Conservation (phyloP, 78 protist species). For the Pigoraptor vietnamica region DNA sequence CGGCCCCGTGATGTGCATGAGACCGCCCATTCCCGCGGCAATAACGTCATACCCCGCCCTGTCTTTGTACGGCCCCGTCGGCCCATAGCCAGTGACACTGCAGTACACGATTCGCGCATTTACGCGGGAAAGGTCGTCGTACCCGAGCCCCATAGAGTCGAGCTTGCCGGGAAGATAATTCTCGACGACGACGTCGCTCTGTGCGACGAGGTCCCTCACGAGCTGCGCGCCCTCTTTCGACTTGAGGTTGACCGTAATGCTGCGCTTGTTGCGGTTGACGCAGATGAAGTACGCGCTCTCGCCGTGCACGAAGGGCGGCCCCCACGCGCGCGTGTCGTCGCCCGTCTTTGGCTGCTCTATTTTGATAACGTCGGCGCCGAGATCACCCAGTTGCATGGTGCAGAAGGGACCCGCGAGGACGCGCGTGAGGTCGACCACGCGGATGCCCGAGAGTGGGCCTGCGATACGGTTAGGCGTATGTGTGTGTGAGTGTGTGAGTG, state of each 20-base stretch:
- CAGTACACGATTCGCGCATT: constrained; percentile 41
- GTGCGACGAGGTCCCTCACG: background rate
- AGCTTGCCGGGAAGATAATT: constrained; percentile 45
- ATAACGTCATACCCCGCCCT: constrained; percentile 50
- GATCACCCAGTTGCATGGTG: background rate
- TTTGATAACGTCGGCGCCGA: constrained; percentile 54
- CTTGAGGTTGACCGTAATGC: background rate
- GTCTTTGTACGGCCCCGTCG: constrained; percentile 25
- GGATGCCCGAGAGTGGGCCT: background rate
- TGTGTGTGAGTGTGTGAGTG: too few species aligned
- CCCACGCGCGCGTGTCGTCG: constrained; percentile 56
- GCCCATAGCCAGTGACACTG: constrained; percentile 50
- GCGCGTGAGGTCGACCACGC: constrained; percentile 5
- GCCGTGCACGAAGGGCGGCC: constrained; percentile 37
- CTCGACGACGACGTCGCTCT: constrained; percentile 44
- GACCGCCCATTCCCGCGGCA: constrained; percentile 42
- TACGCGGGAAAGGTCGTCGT: background rate
- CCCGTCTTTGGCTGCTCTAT: constrained; percentile 39
- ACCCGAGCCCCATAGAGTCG: constrained; percentile 31
- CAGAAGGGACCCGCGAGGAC: background rate
- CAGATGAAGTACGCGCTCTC: background rate
- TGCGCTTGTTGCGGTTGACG: constrained; percentile 39
- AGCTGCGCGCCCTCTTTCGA: background rate
- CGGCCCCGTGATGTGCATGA: constrained; percentile 56
- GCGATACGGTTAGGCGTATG: too few species aligned